Conservation (phyloP, 495 filamentous ascomycete species). For the Penicillium nucicola region DNA sequence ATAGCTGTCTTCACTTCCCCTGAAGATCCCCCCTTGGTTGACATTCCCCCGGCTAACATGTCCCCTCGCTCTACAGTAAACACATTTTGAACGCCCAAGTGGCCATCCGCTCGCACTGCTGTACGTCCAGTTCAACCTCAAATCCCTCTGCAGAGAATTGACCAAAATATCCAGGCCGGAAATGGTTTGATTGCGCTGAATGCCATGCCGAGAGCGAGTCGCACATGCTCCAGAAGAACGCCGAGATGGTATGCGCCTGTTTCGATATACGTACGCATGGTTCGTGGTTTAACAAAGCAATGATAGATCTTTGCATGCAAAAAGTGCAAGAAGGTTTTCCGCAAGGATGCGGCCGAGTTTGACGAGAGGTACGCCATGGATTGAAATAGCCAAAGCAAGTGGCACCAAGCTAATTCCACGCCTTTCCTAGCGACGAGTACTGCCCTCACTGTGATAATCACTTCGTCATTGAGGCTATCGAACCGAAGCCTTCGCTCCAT, state of each 20-base stretch:
- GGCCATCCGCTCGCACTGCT: constrained; percentile 91
- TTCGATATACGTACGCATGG: background rate
- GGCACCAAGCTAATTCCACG: background rate
- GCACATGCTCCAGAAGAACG: constrained; percentile 69
- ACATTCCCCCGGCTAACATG: background rate
- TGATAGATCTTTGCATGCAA: constrained; percentile 81
- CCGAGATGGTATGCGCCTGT: constrained; percentile 67
- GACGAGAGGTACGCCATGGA: constrained; percentile 65
- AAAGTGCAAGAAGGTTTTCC: constrained; percentile 97
- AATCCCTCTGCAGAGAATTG: background rate
- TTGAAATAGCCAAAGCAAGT: background rate
- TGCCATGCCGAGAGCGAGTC: constrained; percentile 81
- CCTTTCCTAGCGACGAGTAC: constrained; percentile 78
- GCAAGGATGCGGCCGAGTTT: constrained; percentile 86
- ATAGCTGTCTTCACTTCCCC: background rate
- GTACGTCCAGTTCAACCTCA: constrained; percentile 45
- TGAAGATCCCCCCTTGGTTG: background rate
- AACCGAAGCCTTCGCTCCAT: constrained; percentile 72
- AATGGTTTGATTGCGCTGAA: constrained; percentile 98
- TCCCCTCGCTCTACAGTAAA: constrained; percentile 58
- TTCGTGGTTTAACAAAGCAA: background rate
- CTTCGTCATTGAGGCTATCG: constrained; percentile 84
- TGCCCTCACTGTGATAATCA: constrained; percentile 99
- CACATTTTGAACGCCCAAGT: constrained; percentile 98
- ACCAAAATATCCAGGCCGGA: constrained; percentile 58